These are phyloP conservation scores for Rosa rugosa DNA, from an alignment of 306 rosid genomes.

Conservation along the genomic window DNA sequence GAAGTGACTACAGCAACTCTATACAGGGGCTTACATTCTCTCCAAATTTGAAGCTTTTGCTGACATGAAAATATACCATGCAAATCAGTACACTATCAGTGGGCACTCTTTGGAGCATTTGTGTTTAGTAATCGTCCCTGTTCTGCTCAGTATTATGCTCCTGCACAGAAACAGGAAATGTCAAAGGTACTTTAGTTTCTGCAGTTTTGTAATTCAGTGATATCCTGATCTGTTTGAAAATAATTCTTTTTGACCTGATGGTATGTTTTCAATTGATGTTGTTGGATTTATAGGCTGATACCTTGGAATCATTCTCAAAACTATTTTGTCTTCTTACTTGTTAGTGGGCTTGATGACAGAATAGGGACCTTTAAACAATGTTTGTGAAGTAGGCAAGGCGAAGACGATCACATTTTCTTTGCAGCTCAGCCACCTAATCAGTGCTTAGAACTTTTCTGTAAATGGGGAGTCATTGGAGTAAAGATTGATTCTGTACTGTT, in stretches of 20 bases:
- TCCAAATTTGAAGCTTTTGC: constrained; percentile 60
- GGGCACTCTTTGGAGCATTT: constrained; percentile 69
- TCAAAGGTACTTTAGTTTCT: constrained; percentile 43
- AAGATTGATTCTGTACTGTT: background rate
- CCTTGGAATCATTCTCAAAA: background rate
- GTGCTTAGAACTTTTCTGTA: constrained; percentile 4
- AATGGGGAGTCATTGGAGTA: constrained; percentile 1
- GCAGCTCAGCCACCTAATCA: background rate
- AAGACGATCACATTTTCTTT: background rate
- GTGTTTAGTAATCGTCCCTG: constrained; percentile 49
- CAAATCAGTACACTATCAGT: constrained; percentile 46
- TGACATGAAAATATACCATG: constrained; percentile 53
- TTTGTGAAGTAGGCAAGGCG: constrained; percentile 31
- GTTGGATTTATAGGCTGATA: background rate
- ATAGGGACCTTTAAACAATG: constrained; percentile 43
- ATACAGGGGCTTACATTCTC: constrained; percentile 55
- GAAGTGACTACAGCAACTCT: constrained; percentile 19
- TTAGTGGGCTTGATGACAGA: constrained; percentile 38
- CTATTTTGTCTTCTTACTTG: constrained; percentile 9
- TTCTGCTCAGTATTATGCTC: constrained; percentile 60
- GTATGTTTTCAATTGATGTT: background rate
- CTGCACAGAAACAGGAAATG: constrained; percentile 37
- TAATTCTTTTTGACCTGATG: background rate
- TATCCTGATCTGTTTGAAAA: background rate
- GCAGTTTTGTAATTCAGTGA: background rate